A percentile compares a stretch with the other conserved stretches of the same genome.
These are phyloP conservation scores for Cucumis melo DNA, from an alignment of 306 rosid species.

Conservation along the genomic window DNA sequence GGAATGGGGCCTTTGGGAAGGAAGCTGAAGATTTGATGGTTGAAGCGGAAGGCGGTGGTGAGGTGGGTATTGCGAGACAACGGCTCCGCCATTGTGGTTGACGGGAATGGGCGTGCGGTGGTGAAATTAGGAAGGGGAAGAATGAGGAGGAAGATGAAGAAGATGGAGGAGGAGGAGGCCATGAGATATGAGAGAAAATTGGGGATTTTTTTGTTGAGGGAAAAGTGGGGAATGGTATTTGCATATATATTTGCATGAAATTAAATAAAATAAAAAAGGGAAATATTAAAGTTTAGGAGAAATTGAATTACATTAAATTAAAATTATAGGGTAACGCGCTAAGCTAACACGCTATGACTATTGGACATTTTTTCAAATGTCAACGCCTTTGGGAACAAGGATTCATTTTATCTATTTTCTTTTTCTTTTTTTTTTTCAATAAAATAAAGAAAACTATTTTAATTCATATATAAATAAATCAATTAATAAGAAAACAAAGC, in stretches of 20 bases:
- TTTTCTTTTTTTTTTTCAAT: too few species aligned
- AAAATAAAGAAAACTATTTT: too few species aligned
- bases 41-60: conserved; percentile 6
- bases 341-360: neutral
- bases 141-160: neutral
- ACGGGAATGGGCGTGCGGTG: neutral
- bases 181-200: neutral
- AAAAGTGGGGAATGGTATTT: neutral
- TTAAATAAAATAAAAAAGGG: neutral
- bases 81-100: neutral
- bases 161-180: neutral
- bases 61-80: neutral
- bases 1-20: conserved; percentile 70
- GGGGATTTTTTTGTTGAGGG: neutral
- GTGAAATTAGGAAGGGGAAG: neutral
- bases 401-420: neutral
- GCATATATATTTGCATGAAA: neutral
- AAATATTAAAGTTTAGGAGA: neutral
- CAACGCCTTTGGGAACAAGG: neutral
- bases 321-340: too few species aligned
- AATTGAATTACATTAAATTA: neutral
- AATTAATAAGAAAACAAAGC: neutral
- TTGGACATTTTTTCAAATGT: neutral
- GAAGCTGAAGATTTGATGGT: conserved; percentile 42
- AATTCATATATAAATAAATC: too few species aligned